Evolutionary conservation across 2,329 filamentous ascomycete genomes (phyloP), one percentile per base, ranked within the genome.

Genomic region (Fusarium devonianum): DNA sequence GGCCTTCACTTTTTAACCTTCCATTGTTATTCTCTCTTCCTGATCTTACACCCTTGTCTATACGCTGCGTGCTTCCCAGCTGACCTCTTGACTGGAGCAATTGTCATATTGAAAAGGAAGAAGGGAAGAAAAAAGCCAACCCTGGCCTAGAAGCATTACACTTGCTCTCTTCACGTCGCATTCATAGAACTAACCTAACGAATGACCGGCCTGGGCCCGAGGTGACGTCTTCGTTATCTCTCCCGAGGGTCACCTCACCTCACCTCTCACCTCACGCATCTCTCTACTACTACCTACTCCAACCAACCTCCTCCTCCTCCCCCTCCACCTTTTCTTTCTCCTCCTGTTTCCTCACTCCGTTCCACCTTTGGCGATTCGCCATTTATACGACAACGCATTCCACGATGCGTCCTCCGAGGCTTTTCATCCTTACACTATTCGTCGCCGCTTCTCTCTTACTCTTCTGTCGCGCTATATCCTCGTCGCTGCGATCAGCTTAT

Each of bases 351-450:
- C n/a, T n/a, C n/a, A n/a, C n/a, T n/a, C n/a, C n/a, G n/a, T n/a
- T n/a, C n/a, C n/a, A n/a, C n/a, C 11, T 10, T 29, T 34, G 44
- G 54, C 39, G 51, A 39, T 10, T 40, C 19, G 18, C 26, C 33
- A 32, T 43, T 47, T 30, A n/a, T 45, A 29, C n/a, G 33, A 17
- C 38, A 18, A 38, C 49, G 22, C 58, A n/a, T n/a, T 53, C 61
- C 68, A 78, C 64, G 57, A 83, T 83, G 80, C 78, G 80, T 58
- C 73, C 80, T 32, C 78, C 80, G 48, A 77, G 80, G 61, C 74
- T 83, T 59, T 73, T 75, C 63, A 79, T 83, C 47, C 73, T 84
- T 65, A 71, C 76, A 53, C 71, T 83, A 65, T 83, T 82, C 69
- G 74, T 77, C 64, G 71, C 75, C 64, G 77, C 78, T 35, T 78